A percentile compares a stretch with the other conserved stretches of the same genome.
phyloP scores from a whole-genome alignment of 371 early-diverging fungal species.

The Phascolomyces articulosus region DNA sequence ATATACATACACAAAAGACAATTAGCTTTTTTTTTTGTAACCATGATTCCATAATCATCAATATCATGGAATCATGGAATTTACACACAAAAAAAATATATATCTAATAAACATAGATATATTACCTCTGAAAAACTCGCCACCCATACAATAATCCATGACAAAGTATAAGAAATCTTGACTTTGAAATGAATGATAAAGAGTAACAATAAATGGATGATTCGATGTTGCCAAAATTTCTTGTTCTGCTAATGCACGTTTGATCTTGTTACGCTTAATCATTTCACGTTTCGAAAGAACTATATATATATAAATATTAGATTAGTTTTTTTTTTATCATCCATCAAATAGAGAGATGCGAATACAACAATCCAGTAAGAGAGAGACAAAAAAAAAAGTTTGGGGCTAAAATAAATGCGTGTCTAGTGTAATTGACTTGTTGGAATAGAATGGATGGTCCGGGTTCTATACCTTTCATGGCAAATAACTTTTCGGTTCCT shows the following conservation, averaged over 20 bases:
- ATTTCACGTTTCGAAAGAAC: slow-evolving; percentile 93
- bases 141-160: slow-evolving; percentile 99
- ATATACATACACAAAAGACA: no score
- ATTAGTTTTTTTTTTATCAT: no score
- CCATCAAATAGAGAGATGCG: no score
- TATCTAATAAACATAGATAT: no score
- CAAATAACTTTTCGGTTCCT: slow-evolving; percentile 78
- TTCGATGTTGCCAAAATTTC: slow-evolving; percentile 92
- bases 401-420: no score
- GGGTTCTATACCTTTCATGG: slow-evolving; percentile 78
- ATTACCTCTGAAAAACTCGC: slow-evolving; percentile 92
- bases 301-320: slow-evolving; percentile 12
- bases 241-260: slow-evolving; percentile 94
- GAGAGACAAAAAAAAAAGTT: not conserved
- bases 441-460: no score
- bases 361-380: no score
- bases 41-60: no score
- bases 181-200: slow-evolving; percentile 96
- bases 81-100: no score
- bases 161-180: slow-evolving; percentile 93
- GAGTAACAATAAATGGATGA: slow-evolving; percentile 96
- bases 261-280: slow-evolving; percentile 94
- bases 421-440: no score
- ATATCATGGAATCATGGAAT: no score
- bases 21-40: no score